These are phyloP conservation scores for Lyophyllum atratum DNA, from an alignment of 768 basidiomycete species.

Conservation along the genomic window DNA sequence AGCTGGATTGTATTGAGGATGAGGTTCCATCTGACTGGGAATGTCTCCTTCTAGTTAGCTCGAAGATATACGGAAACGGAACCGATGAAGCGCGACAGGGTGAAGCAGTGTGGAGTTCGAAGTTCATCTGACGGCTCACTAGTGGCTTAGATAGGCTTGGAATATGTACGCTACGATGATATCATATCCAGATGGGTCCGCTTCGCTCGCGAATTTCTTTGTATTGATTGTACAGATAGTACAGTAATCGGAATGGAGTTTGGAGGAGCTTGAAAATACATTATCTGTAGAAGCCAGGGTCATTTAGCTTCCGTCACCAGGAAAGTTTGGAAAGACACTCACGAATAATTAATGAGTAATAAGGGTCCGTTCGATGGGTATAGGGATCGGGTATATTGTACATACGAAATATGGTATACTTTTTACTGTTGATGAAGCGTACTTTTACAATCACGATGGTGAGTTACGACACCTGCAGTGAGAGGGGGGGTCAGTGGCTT, in stretches of 20 bases:
- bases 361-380: not conserved
- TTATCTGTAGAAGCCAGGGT: constrained; percentile 19
- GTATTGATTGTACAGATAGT: constrained; percentile 4
- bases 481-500: not conserved
- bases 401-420: constrained; percentile 20
- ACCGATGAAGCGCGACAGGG: constrained; percentile 51
- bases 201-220: constrained; percentile 4
- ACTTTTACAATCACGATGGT: constrained; percentile 2
- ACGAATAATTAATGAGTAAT: constrained; percentile 17
- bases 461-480: constrained; percentile 12
- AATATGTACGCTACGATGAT: constrained; percentile 2
- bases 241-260: not conserved
- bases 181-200: constrained; percentile 3
- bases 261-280: constrained; percentile 11
- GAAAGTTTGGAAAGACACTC: constrained; percentile 7
- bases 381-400: constrained; percentile 15
- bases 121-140: constrained; percentile 38
- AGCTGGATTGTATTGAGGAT: not conserved
- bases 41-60: constrained; percentile 41
- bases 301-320: constrained; percentile 17
- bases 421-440: not conserved
- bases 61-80: constrained; percentile 47
- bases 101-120: constrained; percentile 56
- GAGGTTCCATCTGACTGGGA: constrained; percentile 5
- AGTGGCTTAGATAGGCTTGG: not conserved